A percentile compares a stretch with the other conserved stretches of the same genome.
Evolutionary conservation across 2,329 filamentous ascomycete species (phyloP).

Genomic region (Pestalotiopsis sp.): DNA sequence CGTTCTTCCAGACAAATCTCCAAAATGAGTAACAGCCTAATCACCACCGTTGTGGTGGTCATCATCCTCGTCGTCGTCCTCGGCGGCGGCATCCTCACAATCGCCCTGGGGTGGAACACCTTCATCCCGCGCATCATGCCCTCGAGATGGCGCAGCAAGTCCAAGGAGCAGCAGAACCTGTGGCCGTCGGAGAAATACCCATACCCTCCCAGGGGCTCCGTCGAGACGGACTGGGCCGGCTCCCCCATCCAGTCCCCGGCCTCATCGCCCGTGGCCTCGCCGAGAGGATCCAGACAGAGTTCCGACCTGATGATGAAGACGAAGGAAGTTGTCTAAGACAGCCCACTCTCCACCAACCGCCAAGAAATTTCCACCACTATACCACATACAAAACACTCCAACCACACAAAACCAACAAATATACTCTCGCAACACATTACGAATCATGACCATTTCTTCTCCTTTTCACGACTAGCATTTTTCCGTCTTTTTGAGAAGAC

Average conservation of each 20-base stretch:
- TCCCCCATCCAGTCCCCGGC: slow-evolving; percentile 8
- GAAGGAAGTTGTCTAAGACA: slow-evolving; percentile 3
- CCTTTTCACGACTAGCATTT: neutral
- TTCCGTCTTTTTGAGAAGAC: neutral
- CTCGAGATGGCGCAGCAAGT: neutral
- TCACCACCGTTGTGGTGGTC: slow-evolving; percentile 6
- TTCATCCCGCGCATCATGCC: neutral
- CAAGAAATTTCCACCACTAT: neutral
- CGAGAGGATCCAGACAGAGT: slow-evolving; percentile 6
- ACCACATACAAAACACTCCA: neutral
- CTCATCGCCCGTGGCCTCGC: slow-evolving; percentile 7
- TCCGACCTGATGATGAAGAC: slow-evolving; percentile 5
- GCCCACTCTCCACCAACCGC: neutral
- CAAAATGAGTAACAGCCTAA: neutral
- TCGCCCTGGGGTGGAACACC: slow-evolving; percentile 7
- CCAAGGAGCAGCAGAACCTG: neutral
- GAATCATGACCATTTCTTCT: neutral
- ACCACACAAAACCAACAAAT: neutral
- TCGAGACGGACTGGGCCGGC: slow-evolving; percentile 8
- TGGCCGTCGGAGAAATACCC: slow-evolving; percentile 1
- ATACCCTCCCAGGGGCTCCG: neutral
- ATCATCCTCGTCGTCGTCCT: slow-evolving; percentile 7
- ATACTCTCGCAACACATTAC: neutral
- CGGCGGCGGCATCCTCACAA: slow-evolving; percentile 1
- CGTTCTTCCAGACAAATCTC: neutral